Evolutionary conservation across 2,329 filamentous ascomycete genomes (phyloP), one percentile per base, ranked within the genome.

Genomic region (Colletotrichum siamense): DNA sequence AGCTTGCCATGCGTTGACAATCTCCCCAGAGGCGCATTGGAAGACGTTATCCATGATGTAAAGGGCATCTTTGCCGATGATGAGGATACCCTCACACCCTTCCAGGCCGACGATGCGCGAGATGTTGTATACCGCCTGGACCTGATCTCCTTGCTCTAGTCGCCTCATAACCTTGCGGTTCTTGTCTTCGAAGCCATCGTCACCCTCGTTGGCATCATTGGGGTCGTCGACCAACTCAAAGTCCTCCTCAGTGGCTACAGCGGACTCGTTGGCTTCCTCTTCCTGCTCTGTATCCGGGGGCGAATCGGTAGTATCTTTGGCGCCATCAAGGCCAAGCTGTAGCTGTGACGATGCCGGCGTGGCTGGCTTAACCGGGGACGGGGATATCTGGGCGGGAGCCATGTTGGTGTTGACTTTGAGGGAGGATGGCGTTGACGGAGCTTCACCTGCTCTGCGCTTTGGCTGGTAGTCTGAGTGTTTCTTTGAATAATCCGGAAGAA

Each of bases 1-100:
- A 3, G 97, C 98, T 84, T 99, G 96, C 92, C 95, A 96, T 10
- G 98, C 96, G 81, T 98, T 96, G 75, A 99, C 95, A 81, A 99
- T 98, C 83, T 99, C 98, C 15, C 96, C 96, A 81, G 98, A 97
- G 3, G 95, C 93, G 78, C 96, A 93, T 82, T 99, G 96, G 83
- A 99, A 99, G 81, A 98, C 96, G 80, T 97, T 96, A 85, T 99
- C 97, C 85, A 99, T 94, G 79, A 99, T 94, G 82, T 99, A 99
- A 18, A 99, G 90, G 64, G 93, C 94, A 80, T 96, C 94, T 84
- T 98, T 98, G 22, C 97, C 97, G 55, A 99, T 90, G 71, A 99
- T 98, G 39, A 99, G 88, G 57, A 99, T 93, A 9, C 97, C 97
- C 83, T 99, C 98, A 77, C 95, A 95, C 10, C 96, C 96, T 82